Evolutionary conservation across 1,139 yeast genomes (phyloP), one percentile per base, ranked within the genome.

Genomic region (Hyphopichia buzzinii): DNA sequence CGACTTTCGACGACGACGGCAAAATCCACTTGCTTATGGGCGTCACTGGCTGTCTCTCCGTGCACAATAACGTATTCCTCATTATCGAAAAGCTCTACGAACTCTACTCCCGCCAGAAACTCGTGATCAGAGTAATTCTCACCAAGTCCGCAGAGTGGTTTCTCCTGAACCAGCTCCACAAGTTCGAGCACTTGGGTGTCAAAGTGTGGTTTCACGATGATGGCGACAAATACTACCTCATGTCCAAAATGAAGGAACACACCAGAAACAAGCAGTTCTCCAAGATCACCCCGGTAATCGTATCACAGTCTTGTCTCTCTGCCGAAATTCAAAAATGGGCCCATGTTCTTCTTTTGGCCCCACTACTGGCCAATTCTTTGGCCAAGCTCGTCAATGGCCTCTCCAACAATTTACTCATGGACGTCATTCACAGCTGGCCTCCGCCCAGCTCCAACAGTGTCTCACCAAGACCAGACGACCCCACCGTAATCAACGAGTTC

Each of bases 281-380:
- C 13, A 43, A 48, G 21, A 41, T 44, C 6, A 42, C 43, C 8
- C 36, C 48, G 6, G 31, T 27, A 23, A 27, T 45, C 4, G 33
- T 54, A 19, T 43, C 43, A 26, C 56, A 52, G 30, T 52, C 46
- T 36, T 30, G 43, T 21, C 39, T 55, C 17, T 42, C 55, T 14
- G 55, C 49, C 30, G 54, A 58, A 7, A 44, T 59, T 27, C 61
- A 52, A 33, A 46, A 47, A 39, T 59, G 64, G 64, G 54, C 64
- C 4, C 62, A 66, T 43, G 63, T 65, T 3, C 55, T 64, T 34
- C 54, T 66, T 30, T 49, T 60, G 15, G 60, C 62, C 1, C 64
- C 64, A 3, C 42, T 59, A 21, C 52, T 59, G 15, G 64, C 64
- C 10, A 59, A 59, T 36, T 50, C 63, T 11, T 44, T 59, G 49